A percentile compares a stretch with the other conserved stretches of the same genome.
Evolutionary conservation across 306 rosid species (phyloP).

Genomic region (Abrus pulchellus): DNA sequence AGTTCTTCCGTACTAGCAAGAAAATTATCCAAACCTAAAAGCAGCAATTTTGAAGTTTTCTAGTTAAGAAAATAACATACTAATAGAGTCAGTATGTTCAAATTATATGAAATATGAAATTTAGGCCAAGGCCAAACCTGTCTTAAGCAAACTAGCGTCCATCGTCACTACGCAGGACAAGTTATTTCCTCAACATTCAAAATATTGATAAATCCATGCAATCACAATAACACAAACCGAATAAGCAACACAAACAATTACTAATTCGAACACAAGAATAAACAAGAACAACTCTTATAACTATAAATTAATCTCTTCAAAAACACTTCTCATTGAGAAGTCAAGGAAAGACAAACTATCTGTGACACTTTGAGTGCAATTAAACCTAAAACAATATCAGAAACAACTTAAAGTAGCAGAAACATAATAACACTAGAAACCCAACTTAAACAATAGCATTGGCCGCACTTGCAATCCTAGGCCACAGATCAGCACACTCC

Average conservation of each 20-base stretch:
- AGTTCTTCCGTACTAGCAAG: too few relatives aligned
- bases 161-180: neutral
- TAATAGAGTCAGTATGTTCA: too few relatives aligned
- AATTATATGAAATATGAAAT: too few relatives aligned
- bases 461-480: constrained; percentile 95
- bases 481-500: constrained; percentile 97
- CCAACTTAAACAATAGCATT: constrained; percentile 74
- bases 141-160: too few relatives aligned
- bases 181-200: neutral
- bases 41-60: too few relatives aligned
- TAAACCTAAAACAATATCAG: constrained; percentile 33
- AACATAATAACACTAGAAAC: constrained; percentile 14
- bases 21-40: too few relatives aligned
- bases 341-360: constrained; percentile 7
- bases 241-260: neutral
- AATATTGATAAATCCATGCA: neutral
- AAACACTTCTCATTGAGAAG: constrained; percentile 22
- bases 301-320: constrained; percentile 25
- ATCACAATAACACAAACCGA: neutral
- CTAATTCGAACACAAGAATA: neutral
- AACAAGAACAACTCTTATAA: constrained; percentile 5
- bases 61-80: too few relatives aligned
- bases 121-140: too few relatives aligned
- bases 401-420: neutral
- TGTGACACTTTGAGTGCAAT: constrained; percentile 8